phyloP scores from a whole-genome alignment of 1,284 basidiomycete species.

The Marasmius sp. region DNA sequence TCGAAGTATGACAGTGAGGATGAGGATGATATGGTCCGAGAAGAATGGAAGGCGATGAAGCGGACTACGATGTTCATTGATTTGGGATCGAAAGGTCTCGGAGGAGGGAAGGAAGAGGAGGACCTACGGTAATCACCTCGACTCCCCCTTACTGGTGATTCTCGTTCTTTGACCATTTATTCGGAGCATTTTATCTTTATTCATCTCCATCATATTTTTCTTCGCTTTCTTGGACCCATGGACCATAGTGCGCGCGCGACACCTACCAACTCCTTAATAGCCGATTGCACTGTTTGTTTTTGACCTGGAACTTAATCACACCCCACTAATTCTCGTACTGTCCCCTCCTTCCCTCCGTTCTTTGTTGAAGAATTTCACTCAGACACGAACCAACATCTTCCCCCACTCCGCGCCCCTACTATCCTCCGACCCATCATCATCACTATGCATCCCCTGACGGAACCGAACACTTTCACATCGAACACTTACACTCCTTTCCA shows the following conservation, averaged over 20 bases:
- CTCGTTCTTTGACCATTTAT: neutral
- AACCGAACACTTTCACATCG: no score
- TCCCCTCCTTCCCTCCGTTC: neutral
- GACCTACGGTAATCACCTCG: neutral
- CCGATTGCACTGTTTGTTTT: neutral
- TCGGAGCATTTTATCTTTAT: neutral
- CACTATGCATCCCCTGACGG: no score
- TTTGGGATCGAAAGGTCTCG: conserved; percentile 9
- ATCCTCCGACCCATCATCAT: no score
- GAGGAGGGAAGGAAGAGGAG: neutral
- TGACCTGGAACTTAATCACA: neutral
- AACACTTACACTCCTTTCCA: no score
- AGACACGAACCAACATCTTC: neutral
- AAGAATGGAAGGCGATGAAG: conserved; percentile 54
- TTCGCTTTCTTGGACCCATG: neutral
- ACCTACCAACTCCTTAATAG: neutral
- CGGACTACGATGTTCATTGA: conserved; percentile 68
- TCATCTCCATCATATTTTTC: neutral
- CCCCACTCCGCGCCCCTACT: neutral
- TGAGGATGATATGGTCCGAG: conserved; percentile 26
- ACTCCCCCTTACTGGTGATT: neutral
- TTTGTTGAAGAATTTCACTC: neutral
- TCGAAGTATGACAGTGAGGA: conserved; percentile 31
- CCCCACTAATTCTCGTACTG: neutral
- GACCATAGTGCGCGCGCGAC: neutral